A percentile compares a stretch with the other conserved stretches of the same genome.
Conservation (phyloP, 1,139 yeast genomes). For the Geotrichum siamense region DNA sequence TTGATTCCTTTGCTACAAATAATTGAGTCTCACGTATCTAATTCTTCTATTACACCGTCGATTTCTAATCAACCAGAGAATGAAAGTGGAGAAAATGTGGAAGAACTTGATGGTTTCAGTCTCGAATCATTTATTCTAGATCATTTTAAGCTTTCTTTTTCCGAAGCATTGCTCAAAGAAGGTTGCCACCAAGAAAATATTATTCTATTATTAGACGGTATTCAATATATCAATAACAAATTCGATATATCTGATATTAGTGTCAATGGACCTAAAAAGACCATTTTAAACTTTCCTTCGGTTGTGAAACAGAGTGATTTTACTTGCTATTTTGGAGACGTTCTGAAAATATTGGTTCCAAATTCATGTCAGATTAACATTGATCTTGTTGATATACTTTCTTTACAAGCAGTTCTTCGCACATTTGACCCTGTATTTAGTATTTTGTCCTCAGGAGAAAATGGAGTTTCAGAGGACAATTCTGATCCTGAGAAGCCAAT, state of each 20-base stretch:
- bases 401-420: constrained; percentile 12
- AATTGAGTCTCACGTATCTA: constrained; percentile 16
- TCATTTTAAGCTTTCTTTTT: constrained; percentile 13
- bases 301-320: constrained; percentile 8
- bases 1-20: constrained; percentile 29
- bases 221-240: constrained; percentile 6
- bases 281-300: constrained; percentile 5
- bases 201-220: constrained; percentile 10
- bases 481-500: too few relatives aligned
- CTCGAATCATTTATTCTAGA: constrained; percentile 1
- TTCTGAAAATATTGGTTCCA: constrained; percentile 22
- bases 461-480: constrained; percentile 1
- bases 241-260: constrained; percentile 2
- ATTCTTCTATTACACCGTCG: background rate
- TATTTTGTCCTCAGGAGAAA: background rate
- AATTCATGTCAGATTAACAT: constrained; percentile 19
- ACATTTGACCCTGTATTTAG: constrained; percentile 9
- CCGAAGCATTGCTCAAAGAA: constrained; percentile 16
- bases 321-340: constrained; percentile 6
- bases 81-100: background rate
- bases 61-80: background rate
- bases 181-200: constrained; percentile 10
- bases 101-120: constrained; percentile 5
- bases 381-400: constrained; percentile 17
- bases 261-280: background rate